Conservation (phyloP, 2,329 filamentous ascomycete genomes). For the Bipolaris victoriae region DNA sequence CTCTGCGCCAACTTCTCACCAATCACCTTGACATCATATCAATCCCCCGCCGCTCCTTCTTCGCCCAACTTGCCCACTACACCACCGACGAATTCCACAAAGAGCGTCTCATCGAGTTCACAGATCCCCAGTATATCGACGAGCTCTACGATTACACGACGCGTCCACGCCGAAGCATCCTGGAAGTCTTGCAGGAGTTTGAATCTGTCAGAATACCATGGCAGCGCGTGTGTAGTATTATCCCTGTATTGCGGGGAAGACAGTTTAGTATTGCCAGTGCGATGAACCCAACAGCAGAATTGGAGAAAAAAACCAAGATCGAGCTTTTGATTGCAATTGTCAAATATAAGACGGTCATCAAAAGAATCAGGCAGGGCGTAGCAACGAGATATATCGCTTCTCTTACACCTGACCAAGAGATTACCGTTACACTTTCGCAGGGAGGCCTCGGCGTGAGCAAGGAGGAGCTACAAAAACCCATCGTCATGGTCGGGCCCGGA, state of each 20-base stretch:
- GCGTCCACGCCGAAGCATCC: slow-evolving; percentile 83
- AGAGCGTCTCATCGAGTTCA: slow-evolving; percentile 83
- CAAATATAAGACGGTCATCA: slow-evolving; percentile 87
- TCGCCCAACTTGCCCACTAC: slow-evolving; percentile 77
- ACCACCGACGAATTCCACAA: slow-evolving; percentile 74
- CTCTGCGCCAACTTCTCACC: slow-evolving; percentile 76
- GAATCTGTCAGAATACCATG: slow-evolving; percentile 81
- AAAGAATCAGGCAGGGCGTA: slow-evolving; percentile 81
- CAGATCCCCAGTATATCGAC: slow-evolving; percentile 77
- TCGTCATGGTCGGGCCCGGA: slow-evolving; percentile 81
- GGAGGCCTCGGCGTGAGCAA: slow-evolving; percentile 53
- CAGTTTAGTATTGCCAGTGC: slow-evolving; percentile 93
- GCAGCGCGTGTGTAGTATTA: slow-evolving; percentile 71
- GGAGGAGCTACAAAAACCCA: slow-evolving; percentile 59
- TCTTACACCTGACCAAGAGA: slow-evolving; percentile 62
- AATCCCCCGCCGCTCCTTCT: slow-evolving; percentile 87
- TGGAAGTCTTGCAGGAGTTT: slow-evolving; percentile 93
- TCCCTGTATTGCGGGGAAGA: slow-evolving; percentile 83
- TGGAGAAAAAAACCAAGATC: slow-evolving; percentile 55
- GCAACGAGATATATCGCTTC: slow-evolving; percentile 84
- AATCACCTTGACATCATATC: slow-evolving; percentile 88
- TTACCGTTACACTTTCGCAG: slow-evolving; percentile 66
- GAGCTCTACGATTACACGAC: slow-evolving; percentile 97
- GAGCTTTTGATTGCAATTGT: slow-evolving; percentile 86
- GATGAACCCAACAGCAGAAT: slow-evolving; percentile 46